Base-by-base conservation (phyloP, 441 rosid genomes). In the Erysimum cheiri region DNA sequence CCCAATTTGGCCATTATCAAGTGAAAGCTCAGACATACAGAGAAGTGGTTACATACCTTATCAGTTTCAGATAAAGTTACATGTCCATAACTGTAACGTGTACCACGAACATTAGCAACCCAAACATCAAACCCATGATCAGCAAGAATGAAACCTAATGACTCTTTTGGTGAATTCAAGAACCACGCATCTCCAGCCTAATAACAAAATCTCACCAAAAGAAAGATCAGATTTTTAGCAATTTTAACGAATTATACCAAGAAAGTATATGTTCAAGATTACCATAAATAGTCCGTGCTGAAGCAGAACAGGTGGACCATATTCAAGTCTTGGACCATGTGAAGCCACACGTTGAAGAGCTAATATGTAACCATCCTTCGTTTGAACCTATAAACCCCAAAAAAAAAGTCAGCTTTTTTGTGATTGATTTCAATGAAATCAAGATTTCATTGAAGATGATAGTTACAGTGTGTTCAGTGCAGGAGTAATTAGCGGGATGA, bases 131-230 rank as follows among this genome's bases (percentile, higher is more conserved):
- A 91, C 43, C 93, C 97, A 28, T 82, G 81, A 77, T 89, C 96
- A 33, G 96, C 97, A 61, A 94, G 93, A 74, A 94, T 70, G 78
- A 86, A 89, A 60, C 98, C 97, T 39, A 87, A 60, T 1, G 97
- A 91, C 64, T 87, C 85, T 64, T 87, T 77, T 0, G 88, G 75
- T 10, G 90, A 78, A 69, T 87, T 71, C 82, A 94, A 79, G 74
- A 94, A 94, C 95, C 93, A 91, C 2, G 49, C 84, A 81, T 94
- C 98, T 74, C 97, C 98, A 63, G 82, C 90, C 97, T 89, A 80
- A 36, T 62, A 53, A 17, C 33, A 15, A 43, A 66, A 26, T 1
- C 26, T 31, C 40, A 29, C 57, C 70, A 44, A 11, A 60, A 22
- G 24, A 46, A 49, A n/a, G 64, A 37, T 29, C 10, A 50, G 15